Evolutionary conservation across 257 asterid genomes (phyloP).

Genomic region (Fraxinus anomala): DNA sequence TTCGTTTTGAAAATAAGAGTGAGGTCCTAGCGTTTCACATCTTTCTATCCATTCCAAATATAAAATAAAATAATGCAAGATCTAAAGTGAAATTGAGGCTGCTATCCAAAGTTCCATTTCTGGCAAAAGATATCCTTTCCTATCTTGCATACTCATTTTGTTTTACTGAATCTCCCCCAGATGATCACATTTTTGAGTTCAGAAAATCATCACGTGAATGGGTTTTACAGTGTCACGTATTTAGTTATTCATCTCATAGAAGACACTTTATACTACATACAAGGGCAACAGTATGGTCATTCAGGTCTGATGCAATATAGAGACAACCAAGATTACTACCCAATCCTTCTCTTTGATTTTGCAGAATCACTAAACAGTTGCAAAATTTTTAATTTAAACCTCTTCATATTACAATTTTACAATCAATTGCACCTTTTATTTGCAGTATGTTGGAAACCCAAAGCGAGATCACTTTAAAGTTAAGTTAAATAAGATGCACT

Average conservation of each 20-base stretch:
- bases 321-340: background rate
- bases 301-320: background rate
- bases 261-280: background rate
- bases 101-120: background rate
- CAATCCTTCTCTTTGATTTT: background rate
- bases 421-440: background rate
- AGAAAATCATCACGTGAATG: no score
- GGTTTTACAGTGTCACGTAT: no score
- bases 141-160: background rate
- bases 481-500: background rate
- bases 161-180: background rate
- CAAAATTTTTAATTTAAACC: background rate
- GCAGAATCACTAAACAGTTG: background rate
- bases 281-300: background rate
- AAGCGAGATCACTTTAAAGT: slow-evolving; percentile 3
- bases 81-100: background rate
- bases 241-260: background rate
- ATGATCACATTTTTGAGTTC: background rate
- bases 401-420: background rate
- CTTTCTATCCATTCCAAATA: no score
- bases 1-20: no score
- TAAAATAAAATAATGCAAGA: no score
- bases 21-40: no score
- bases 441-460: background rate
- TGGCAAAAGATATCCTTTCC: background rate